A percentile compares a stretch with the other conserved stretches of the same genome.
phyloP scores from a whole-genome alignment of 2,329 filamentous ascomycete genomes.

The Ascochyta viciae-villosae region DNA sequence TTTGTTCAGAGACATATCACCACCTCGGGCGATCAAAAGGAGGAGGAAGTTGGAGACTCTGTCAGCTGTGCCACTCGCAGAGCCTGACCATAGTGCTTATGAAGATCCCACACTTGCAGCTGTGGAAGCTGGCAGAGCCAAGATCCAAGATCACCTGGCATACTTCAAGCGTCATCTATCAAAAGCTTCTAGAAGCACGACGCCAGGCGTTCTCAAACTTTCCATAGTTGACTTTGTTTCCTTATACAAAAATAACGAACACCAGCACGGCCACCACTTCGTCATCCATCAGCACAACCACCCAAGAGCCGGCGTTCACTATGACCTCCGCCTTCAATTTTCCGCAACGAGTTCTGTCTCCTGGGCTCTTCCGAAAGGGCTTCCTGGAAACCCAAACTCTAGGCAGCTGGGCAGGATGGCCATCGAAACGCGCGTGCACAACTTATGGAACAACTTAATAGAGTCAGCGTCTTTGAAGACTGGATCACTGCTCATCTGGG shows the following conservation, averaged over 20 bases:
- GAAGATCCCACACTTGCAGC: constrained; percentile 47
- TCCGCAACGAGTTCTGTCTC: constrained; percentile 70
- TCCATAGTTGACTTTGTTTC: constrained; percentile 52
- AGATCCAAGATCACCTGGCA: constrained; percentile 57
- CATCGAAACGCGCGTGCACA: constrained; percentile 55
- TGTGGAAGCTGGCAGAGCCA: constrained; percentile 60
- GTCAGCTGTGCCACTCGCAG: background rate
- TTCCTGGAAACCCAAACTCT: constrained; percentile 53
- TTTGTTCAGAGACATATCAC: constrained; percentile 34
- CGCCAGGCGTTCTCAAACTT: constrained; percentile 42
- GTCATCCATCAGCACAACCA: constrained; percentile 78
- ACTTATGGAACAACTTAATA: constrained; percentile 55
- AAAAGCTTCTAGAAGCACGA: constrained; percentile 31
- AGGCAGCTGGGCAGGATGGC: constrained; percentile 51
- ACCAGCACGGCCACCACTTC: constrained; percentile 60
- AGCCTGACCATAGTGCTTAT: background rate
- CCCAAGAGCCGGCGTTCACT: constrained; percentile 71
- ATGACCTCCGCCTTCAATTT: constrained; percentile 74
- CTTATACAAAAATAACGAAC: constrained; percentile 58
- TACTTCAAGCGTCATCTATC: constrained; percentile 56
- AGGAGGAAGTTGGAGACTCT: constrained; percentile 13
- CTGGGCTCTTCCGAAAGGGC: constrained; percentile 57
- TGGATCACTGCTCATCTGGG: constrained; percentile 56
- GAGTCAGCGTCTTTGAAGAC: constrained; percentile 53
- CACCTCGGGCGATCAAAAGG: constrained; percentile 27